Evolutionary conservation across 176 grass and related monocot species (phyloP).

Genomic region (Raddia distichophylla): DNA sequence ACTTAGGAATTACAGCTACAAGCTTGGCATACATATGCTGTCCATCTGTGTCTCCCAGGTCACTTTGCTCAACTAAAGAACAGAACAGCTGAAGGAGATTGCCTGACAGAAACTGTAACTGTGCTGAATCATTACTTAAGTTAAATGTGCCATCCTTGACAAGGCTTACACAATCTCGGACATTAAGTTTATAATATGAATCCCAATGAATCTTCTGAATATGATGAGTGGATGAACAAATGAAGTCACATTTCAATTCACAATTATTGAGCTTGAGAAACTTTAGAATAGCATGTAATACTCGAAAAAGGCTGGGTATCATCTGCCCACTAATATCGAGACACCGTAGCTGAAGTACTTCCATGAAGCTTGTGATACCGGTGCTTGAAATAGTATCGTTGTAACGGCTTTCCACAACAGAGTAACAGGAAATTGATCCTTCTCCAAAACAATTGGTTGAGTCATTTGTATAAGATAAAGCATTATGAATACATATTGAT

Average conservation of each 20-base stretch:
- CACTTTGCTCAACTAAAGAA: conserved; percentile 68
- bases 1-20: conserved; percentile 55
- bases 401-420: conserved; percentile 18
- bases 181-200: conserved; percentile 47
- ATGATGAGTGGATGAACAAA: conserved; percentile 52
- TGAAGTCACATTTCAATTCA: conserved; percentile 61
- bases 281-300: conserved; percentile 70
- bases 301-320: conserved; percentile 60
- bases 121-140: conserved; percentile 28
- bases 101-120: conserved; percentile 52
- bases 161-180: conserved; percentile 23
- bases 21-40: conserved; percentile 54
- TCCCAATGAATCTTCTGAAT: conserved; percentile 63
- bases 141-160: conserved; percentile 24
- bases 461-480: conserved; percentile 35
- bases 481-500: conserved; percentile 40
- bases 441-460: conserved; percentile 7
- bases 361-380: conserved; percentile 55
- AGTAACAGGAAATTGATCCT: conserved; percentile 14
- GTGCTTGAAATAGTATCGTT: conserved; percentile 28
- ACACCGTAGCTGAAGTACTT: conserved; percentile 45
- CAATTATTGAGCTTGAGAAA: conserved; percentile 58
- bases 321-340: conserved; percentile 40
- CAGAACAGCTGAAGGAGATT: conserved; percentile 81
- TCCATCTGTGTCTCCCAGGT: conserved; percentile 40